phyloP scores from a whole-genome alignment of 2,329 filamentous ascomycete species.

The Fusarium ramigenum region DNA sequence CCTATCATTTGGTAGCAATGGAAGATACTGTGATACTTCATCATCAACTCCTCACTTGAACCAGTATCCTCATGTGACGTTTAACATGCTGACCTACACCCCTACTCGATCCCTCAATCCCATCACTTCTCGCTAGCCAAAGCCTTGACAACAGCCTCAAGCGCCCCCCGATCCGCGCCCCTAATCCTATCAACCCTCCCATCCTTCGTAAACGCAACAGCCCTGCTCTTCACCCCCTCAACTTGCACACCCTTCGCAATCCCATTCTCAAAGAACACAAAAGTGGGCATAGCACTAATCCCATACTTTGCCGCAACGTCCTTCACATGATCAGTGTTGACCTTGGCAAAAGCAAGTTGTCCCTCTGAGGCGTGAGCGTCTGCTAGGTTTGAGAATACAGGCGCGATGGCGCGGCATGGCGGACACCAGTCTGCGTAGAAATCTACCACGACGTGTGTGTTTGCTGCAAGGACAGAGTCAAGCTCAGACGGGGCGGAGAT shows the following conservation, averaged over 20 bases:
- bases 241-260: conserved; percentile 50
- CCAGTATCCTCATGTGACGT: background rate
- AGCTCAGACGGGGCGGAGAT: conserved; percentile 42
- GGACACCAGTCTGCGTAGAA: conserved; percentile 91
- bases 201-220: conserved; percentile 38
- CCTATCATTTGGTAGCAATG: background rate
- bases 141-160: conserved; percentile 42
- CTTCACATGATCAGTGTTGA: conserved; percentile 85
- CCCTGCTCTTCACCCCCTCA: conserved; percentile 32
- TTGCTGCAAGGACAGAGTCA: conserved; percentile 42
- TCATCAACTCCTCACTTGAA: background rate
- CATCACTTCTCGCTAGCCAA: conserved; percentile 29
- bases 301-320: conserved; percentile 78
- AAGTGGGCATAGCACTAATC: conserved; percentile 91
- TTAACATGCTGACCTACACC: background rate
- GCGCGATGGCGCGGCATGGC: conserved; percentile 88
- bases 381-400: conserved; percentile 60
- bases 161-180: conserved; percentile 43
- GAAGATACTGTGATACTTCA: background rate
- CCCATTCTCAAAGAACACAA: conserved; percentile 82
- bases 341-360: conserved; percentile 79
- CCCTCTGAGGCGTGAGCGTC: conserved; percentile 47
- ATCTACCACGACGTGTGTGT: conserved; percentile 78
- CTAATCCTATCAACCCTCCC: conserved; percentile 45
- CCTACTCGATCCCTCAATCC: fast-evolving